Conservation (phyloP, 345 rosid genomes). For the Salix koriyanagi region DNA sequence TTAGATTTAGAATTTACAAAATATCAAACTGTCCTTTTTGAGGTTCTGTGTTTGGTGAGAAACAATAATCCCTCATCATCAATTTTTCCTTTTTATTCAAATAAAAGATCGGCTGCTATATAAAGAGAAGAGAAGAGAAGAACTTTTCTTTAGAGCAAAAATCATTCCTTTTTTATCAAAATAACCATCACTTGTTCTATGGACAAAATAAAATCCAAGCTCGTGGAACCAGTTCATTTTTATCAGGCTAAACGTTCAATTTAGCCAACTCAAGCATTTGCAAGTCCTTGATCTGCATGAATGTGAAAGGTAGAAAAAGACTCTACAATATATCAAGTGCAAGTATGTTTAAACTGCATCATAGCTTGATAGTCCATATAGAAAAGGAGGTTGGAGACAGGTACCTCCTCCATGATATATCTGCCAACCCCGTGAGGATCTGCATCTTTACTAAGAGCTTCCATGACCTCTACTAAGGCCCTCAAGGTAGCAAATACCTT, state of each 20-base stretch:
- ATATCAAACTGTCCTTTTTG: neutral
- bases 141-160: too few species aligned
- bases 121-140: too few species aligned
- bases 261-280: too few species aligned
- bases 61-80: neutral
- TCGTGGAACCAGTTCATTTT: too few species aligned
- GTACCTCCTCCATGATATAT: conserved; percentile 80
- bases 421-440: conserved; percentile 88
- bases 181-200: too few species aligned
- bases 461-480: conserved; percentile 90
- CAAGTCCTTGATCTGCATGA: neutral
- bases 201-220: too few species aligned
- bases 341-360: neutral
- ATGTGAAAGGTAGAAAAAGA: neutral
- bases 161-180: too few species aligned
- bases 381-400: conserved; percentile 2
- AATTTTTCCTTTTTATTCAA: neutral
- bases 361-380: neutral
- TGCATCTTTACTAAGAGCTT: conserved; percentile 79
- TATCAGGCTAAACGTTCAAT: too few species aligned
- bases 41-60: neutral
- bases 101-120: neutral
- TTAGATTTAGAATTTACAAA: neutral
- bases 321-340: neutral
- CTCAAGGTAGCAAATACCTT: conserved; percentile 78